Conservation (phyloP, 257 asterid species). For the Scutellaria galericulata region DNA sequence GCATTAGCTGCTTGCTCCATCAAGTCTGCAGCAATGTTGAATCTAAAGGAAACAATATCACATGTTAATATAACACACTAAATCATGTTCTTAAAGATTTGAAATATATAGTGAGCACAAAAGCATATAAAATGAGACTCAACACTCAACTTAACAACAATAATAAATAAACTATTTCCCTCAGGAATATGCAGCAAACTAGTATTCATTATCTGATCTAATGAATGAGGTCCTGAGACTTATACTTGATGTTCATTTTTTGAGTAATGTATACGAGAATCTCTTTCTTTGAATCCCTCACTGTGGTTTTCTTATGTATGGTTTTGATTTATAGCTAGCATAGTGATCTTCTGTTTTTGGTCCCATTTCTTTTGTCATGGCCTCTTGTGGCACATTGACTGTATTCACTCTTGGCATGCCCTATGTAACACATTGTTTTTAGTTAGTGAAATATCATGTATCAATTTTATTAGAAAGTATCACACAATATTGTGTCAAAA, state of each 20-base stretch:
- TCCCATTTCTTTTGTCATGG: no score
- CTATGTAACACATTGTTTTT: no score
- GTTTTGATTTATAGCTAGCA: no score
- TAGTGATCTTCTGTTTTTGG: no score
- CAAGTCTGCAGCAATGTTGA: constrained; percentile 96
- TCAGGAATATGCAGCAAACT: constrained; percentile 12
- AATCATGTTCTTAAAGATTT: constrained; percentile 11
- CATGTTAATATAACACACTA: constrained; percentile 23
- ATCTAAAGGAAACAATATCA: constrained; percentile 54
- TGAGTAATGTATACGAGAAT: not conserved
- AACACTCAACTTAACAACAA: constrained; percentile 24
- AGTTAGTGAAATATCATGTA: no score
- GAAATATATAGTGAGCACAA: constrained; percentile 19
- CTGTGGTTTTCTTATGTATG: no score
- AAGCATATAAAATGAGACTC: constrained; percentile 14
- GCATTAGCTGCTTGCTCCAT: constrained; percentile 71
- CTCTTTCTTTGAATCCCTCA: no score
- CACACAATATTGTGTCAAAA: constrained; percentile 17
- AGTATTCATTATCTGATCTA: constrained; percentile 13
- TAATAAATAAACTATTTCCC: constrained; percentile 30
- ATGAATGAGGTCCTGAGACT: constrained; percentile 14
- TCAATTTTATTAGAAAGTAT: not conserved
- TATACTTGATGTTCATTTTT: not conserved
- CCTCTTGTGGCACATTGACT: no score
- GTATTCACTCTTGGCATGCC: no score